Evolutionary conservation across 306 rosid species (phyloP), one percentile per base, ranked within the genome.

Genomic region (Castanea sativa): DNA sequence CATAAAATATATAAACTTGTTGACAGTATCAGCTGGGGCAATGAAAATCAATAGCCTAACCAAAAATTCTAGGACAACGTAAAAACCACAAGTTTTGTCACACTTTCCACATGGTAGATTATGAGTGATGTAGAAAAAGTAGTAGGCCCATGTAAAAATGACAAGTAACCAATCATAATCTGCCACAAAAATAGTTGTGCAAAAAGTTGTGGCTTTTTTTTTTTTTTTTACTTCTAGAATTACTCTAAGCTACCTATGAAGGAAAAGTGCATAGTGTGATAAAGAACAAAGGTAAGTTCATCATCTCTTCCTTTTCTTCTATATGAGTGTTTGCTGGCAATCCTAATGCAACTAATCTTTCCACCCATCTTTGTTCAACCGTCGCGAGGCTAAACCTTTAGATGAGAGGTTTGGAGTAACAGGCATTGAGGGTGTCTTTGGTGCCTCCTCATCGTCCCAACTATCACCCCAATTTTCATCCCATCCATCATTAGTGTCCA

Each of bases 391-490:
- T 6, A 83, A 80, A 53, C 91, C 86, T 68, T 76, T 83, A 13
- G 87, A 76, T 16, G 91, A 83, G 61, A 81, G 71, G 70, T 80
- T 83, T 19, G 89, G 88, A 52, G 88, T 85, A 69, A 83, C 69
- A 2, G 87, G 86, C 78, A 71, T 55, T 14, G 87, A 78, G 15
- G 87, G 87, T 21, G 87, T 85, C 51, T 69, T 76, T 19, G 87
- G 91, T 11, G 86, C 81, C 80, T 88, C 91, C 41, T 85, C 89
- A 38, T 82, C 86, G 15, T 83, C 79, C 89, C 89, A 85, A 32
- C 78, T 65, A 74, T 88, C 89, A 12, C 83, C 91, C 91, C 91
- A 88, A 49, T 75, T 81, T 63, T 88, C 73, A 18, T 88, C 91
- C 89, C 91, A 88, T 61, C 82, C 87, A 16, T 88, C 87, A 30